Evolutionary conservation across 2,329 filamentous ascomycete species (phyloP), one percentile per base, ranked within the genome.

Genomic region (Phyllosticta capitalensis): DNA sequence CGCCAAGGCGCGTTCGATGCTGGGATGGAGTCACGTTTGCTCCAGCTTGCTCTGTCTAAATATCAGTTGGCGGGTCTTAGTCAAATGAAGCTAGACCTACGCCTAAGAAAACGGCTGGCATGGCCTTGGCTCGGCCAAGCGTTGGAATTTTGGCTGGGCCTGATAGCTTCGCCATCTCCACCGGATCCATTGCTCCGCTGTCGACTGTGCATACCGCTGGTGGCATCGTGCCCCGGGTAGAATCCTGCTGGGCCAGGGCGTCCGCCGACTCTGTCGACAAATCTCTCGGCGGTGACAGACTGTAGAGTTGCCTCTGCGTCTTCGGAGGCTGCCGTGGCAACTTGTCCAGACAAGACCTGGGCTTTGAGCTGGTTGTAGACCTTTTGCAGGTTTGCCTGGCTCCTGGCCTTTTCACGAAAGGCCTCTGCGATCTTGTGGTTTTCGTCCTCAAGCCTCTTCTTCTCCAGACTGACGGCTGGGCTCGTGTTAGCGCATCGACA

Each of bases 391-490:
- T 90, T 86, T 5, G 84, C 73, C 2, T 89, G 79, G 61, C 85
- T 87, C 53, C 82, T 84, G 64, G 76, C 84, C 69, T 92, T 94
- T 21, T 91, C 86, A 59, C 81, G 82, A 65, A 84, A 86, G 3
- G 83, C 79, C 21, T 84, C 79, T 4, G 79, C 76, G 1, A 95
- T 52, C 56, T 26, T 28, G 38, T 48, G 48, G 19, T 45, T 33
- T 19, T 21, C 49, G 3, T n/a, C 17, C 28, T 24, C 55, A 5
- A 30, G 7, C 19, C 49, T 57, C 20, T 20, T 28, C 49, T 30
- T 10, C 26, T 51, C 20, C 50, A 20, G 20, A 0, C 22, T 20
- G 2, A 52, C 50, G 20, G 12, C 50, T 52, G 58, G 9, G 12
- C 4, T 5, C 17, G 7, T 17, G 17, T 45, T 3, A 45, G 38